These are phyloP conservation scores for Chaetomium strumarium DNA, from an alignment of 2,329 filamentous ascomycete genomes.

Conservation along the genomic window DNA sequence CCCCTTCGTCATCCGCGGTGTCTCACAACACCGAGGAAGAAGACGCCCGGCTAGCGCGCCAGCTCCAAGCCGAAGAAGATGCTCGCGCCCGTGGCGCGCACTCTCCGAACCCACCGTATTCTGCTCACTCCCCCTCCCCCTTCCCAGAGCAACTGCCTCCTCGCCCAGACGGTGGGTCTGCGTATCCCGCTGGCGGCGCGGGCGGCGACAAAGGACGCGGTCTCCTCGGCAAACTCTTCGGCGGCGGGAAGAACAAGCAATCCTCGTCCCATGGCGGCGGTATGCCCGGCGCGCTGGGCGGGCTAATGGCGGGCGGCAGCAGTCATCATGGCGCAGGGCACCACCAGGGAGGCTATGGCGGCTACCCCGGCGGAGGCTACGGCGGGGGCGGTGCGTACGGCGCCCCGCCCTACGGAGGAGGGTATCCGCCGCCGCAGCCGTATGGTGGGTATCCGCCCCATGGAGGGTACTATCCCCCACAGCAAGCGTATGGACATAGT, in stretches of 20 bases:
- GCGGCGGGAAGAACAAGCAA: constrained; percentile 38
- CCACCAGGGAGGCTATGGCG: constrained; percentile 21
- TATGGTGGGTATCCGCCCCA: background rate
- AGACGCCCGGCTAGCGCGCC: constrained; percentile 68
- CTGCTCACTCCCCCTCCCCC: constrained; percentile 20
- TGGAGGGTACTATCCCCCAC: constrained; percentile 27
- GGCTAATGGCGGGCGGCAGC: constrained; percentile 10
- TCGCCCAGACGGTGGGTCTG: constrained; percentile 21
- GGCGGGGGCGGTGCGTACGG: constrained; percentile 34
- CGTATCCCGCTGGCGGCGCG: too few relatives aligned
- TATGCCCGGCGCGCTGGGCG: constrained; percentile 21
- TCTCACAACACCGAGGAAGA: constrained; percentile 39
- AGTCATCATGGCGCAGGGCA: constrained; percentile 32
- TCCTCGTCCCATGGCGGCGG: constrained; percentile 22
- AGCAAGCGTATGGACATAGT: background rate
- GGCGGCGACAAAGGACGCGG: background rate
- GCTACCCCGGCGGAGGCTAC: constrained; percentile 25
- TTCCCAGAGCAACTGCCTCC: constrained; percentile 41
- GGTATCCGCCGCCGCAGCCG: background rate
- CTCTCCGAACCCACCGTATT: constrained; percentile 10
- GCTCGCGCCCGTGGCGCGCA: constrained; percentile 42
- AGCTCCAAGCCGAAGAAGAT: constrained; percentile 80
- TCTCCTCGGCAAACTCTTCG: constrained; percentile 47
- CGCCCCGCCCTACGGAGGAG: background rate
- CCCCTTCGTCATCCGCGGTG: constrained; percentile 14